These are phyloP conservation scores for Lepidopterella palustris DNA, from an alignment of 495 filamentous ascomycete species.

Conservation along the genomic window DNA sequence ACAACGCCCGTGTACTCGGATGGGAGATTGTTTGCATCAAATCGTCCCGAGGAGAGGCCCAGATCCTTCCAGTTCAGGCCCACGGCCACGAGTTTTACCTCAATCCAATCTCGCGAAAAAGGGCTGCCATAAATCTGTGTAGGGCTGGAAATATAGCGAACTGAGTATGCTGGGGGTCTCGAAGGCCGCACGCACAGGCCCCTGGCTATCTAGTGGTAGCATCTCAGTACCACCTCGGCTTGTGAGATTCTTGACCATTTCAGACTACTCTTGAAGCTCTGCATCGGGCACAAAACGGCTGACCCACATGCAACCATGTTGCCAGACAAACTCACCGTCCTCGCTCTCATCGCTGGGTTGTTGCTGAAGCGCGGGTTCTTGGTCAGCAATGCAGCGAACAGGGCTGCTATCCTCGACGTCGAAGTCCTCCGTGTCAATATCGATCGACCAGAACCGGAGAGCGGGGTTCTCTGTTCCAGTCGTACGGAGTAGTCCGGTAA, in stretches of 20 bases:
- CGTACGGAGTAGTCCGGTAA: slow-evolving; percentile 23
- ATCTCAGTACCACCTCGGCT: background rate
- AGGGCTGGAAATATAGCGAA: slow-evolving; percentile 13
- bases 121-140: background rate
- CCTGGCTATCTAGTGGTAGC: background rate
- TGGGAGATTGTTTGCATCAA: slow-evolving; percentile 4
- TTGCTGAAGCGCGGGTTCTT: slow-evolving; percentile 7
- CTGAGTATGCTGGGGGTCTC: slow-evolving; percentile 13
- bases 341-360: slow-evolving; percentile 1
- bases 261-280: slow-evolving; percentile 5
- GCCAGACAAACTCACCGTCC: slow-evolving; percentile 32
- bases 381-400: slow-evolving; percentile 16
- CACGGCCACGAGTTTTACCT: slow-evolving; percentile 12
- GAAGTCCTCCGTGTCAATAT: slow-evolving; percentile 21
- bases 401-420: slow-evolving; percentile 8
- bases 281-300: slow-evolving; percentile 31
- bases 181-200: slow-evolving; percentile 4
- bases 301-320: slow-evolving; percentile 32
- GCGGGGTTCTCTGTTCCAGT: slow-evolving; percentile 20
- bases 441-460: slow-evolving; percentile 14
- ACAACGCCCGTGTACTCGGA: slow-evolving; percentile 14
- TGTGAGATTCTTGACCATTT: slow-evolving; percentile 11
- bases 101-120: slow-evolving; percentile 15
- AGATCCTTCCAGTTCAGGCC: slow-evolving; percentile 24
- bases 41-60: slow-evolving; percentile 1